Evolutionary conservation across 352 stramenopile species (phyloP).

Genomic region (Ophiocytium majus): DNA sequence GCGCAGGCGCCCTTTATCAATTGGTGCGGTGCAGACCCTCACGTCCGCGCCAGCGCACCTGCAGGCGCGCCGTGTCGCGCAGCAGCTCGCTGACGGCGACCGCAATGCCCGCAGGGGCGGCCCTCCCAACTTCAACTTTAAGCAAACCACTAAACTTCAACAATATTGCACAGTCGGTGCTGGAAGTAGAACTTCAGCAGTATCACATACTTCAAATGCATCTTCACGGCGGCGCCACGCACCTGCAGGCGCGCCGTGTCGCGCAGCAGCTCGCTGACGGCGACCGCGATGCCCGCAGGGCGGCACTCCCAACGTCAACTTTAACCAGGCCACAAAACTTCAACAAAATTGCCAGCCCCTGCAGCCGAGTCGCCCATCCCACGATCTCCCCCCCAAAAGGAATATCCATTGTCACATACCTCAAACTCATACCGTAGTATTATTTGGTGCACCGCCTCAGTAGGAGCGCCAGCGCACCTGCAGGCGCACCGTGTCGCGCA

Average conservation of each 20-base stretch:
- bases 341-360: background rate
- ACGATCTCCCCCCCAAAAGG: too few relatives aligned
- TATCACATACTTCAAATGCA: background rate
- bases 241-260: slow-evolving; percentile 33
- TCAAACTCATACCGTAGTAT: too few relatives aligned
- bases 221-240: background rate
- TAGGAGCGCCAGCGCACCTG: background rate
- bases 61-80: slow-evolving; percentile 25
- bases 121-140: slow-evolving; percentile 34
- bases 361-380: too few relatives aligned
- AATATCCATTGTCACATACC: too few relatives aligned
- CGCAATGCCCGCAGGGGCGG: slow-evolving; percentile 65
- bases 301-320: slow-evolving; percentile 21
- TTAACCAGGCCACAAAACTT: background rate
- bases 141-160: background rate
- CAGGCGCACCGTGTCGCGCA: slow-evolving; percentile 29
- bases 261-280: slow-evolving; percentile 58
- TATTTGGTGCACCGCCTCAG: background rate
- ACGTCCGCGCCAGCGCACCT: background rate
- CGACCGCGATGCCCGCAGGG: slow-evolving; percentile 66
- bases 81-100: slow-evolving; percentile 62
- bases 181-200: background rate
- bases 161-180: background rate
- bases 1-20: too few relatives aligned
- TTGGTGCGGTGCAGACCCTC: background rate